Evolutionary conservation across 176 grass and related monocot genomes (phyloP).

Genomic region (Paspalum vaginatum): DNA sequence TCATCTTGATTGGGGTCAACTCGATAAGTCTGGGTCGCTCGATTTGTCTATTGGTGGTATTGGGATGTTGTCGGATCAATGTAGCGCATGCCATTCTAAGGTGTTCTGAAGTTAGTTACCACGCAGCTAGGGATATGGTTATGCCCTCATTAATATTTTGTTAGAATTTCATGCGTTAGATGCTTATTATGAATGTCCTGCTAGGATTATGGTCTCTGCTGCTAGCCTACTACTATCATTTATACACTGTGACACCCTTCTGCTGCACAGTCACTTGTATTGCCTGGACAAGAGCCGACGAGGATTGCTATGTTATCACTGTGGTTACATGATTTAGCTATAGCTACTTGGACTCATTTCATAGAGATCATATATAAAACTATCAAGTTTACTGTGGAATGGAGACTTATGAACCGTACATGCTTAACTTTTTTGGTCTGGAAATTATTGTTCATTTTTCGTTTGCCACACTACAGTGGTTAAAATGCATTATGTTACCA

Average conservation of each 20-base stretch:
- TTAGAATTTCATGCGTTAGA: conserved; percentile 15
- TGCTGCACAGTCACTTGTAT: conserved; percentile 3
- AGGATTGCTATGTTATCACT: conserved; percentile 11
- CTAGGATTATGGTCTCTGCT: conserved; percentile 17
- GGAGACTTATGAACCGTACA: not conserved
- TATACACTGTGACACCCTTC: not conserved
- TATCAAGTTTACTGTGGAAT: conserved; percentile 15
- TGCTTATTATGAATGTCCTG: not conserved
- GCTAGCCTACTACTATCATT: not conserved
- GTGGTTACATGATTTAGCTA: conserved; percentile 7
- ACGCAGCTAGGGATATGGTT: not conserved
- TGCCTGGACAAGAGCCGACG: not conserved
- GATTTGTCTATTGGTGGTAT: conserved; percentile 10
- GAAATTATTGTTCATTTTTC: conserved; percentile 17
- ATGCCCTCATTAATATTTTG: not conserved
- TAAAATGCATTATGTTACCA: not conserved
- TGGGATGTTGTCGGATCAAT: not conserved
- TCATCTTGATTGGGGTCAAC: not conserved
- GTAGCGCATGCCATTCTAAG: conserved; percentile 8
- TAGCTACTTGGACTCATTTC: conserved; percentile 3
- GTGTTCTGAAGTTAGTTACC: conserved; percentile 8
- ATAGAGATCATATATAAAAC: not conserved
- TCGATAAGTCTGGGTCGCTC: not conserved
- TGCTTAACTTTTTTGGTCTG: not conserved
- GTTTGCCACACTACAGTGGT: conserved; percentile 13